These are phyloP conservation scores for Trichoderma harzianum DNA, from an alignment of 2,329 filamentous ascomycete genomes.

Conservation along the genomic window DNA sequence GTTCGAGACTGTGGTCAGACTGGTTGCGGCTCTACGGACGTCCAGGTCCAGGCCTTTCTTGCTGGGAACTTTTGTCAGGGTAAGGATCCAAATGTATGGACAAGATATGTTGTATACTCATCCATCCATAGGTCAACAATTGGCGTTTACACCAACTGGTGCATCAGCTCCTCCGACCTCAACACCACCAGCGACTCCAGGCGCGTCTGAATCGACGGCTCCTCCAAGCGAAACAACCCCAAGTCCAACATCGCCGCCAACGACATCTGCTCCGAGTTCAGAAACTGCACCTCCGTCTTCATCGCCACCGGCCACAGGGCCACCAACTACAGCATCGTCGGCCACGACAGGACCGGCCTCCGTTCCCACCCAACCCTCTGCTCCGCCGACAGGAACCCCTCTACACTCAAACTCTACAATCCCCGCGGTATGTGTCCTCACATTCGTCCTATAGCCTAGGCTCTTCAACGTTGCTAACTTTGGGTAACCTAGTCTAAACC, in stretches of 20 bases:
- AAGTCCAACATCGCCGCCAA: background rate
- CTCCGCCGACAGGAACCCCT: conserved; percentile 14
- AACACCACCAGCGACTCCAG: background rate
- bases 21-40: conserved; percentile 29
- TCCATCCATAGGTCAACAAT: background rate
- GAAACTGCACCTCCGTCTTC: conserved; percentile 1
- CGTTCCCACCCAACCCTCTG: background rate
- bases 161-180: conserved; percentile 1
- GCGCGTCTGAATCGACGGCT: background rate
- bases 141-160: conserved; percentile 8
- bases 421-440: background rate
- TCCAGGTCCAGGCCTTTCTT: conserved; percentile 29
- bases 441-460: background rate
- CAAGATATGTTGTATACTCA: background rate
- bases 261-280: background rate
- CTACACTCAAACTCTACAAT: conserved; percentile 8
- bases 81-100: background rate
- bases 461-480: background rate
- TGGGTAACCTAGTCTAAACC: background rate
- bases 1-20: conserved; percentile 35
- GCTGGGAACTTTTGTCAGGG: conserved; percentile 26
- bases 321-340: conserved; percentile 2
- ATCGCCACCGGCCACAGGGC: background rate
- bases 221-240: background rate
- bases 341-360: conserved; percentile 8